phyloP scores from a whole-genome alignment of 352 stramenopile species.

The Stephanocyclus meneghinianus region DNA sequence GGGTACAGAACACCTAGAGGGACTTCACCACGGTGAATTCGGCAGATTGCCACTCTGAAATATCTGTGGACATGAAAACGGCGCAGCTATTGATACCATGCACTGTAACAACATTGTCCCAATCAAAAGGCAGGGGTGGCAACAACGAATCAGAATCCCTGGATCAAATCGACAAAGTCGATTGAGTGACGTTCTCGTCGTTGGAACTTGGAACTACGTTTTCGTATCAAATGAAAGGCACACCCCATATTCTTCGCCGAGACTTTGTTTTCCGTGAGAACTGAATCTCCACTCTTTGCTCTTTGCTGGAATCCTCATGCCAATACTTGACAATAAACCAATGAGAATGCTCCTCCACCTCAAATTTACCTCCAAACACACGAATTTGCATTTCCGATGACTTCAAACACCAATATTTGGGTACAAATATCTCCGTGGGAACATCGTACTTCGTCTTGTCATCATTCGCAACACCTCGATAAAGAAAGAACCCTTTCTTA shows the following conservation, averaged over 20 bases:
- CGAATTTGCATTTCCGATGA: slow-evolving; percentile 36
- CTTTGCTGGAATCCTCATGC: not conserved
- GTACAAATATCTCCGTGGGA: slow-evolving; percentile 54
- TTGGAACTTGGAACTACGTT: too few relatives aligned
- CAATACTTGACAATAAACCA: slow-evolving; percentile 43
- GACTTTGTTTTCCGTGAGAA: not conserved
- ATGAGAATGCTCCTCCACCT: slow-evolving; percentile 44
- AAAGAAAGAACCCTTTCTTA: slow-evolving; percentile 43
- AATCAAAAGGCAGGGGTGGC: too few relatives aligned
- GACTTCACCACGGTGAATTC: too few relatives aligned
- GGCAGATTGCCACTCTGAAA: too few relatives aligned
- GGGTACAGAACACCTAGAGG: too few relatives aligned
- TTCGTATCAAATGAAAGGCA: not conserved
- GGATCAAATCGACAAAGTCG: too few relatives aligned
- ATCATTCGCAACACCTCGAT: slow-evolving; percentile 4
- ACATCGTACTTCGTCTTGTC: not conserved
- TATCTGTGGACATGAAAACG: too few relatives aligned
- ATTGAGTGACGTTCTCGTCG: too few relatives aligned
- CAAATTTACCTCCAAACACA: slow-evolving; percentile 29
- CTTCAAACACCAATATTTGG: slow-evolving; percentile 46
- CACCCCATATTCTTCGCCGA: not conserved
- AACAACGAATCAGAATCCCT: too few relatives aligned
- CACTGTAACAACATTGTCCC: too few relatives aligned
- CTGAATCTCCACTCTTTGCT: slow-evolving; percentile 22
- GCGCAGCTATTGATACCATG: too few relatives aligned